Evolutionary conservation across 2,329 filamentous ascomycete species (phyloP).

Genomic region (Penicillium sp.): DNA sequence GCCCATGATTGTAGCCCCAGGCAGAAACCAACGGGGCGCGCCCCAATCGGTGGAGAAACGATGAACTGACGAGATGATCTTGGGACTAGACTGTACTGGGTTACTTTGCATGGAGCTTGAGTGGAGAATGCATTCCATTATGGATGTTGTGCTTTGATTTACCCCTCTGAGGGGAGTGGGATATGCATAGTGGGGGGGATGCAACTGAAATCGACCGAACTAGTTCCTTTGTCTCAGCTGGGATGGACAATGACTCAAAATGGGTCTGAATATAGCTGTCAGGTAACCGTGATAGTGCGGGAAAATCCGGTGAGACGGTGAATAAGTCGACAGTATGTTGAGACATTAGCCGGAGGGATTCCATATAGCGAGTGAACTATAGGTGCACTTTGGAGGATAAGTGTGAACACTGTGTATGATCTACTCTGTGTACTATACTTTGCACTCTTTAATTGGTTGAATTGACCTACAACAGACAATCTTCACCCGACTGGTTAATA

Average conservation of each 20-base stretch:
- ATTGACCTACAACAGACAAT: too few relatives aligned
- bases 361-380: too few relatives aligned
- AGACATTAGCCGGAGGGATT: too few relatives aligned
- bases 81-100: background rate
- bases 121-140: background rate
- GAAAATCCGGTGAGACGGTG: background rate
- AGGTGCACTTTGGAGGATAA: too few relatives aligned
- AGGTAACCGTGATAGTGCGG: too few relatives aligned
- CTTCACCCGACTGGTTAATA: background rate
- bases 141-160: background rate
- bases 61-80: background rate
- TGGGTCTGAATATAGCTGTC: too few relatives aligned
- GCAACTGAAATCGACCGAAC: background rate
- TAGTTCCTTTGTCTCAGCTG: background rate
- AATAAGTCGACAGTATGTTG: background rate
- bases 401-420: too few relatives aligned
- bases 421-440: too few relatives aligned
- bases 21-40: conserved; percentile 9
- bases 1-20: conserved; percentile 4
- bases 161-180: background rate
- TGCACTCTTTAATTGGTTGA: too few relatives aligned
- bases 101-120: background rate
- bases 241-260: background rate
- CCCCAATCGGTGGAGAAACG: background rate
- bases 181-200: background rate